Conservation (phyloP, 2,329 filamentous ascomycete species). For the Colletotrichum horii region DNA sequence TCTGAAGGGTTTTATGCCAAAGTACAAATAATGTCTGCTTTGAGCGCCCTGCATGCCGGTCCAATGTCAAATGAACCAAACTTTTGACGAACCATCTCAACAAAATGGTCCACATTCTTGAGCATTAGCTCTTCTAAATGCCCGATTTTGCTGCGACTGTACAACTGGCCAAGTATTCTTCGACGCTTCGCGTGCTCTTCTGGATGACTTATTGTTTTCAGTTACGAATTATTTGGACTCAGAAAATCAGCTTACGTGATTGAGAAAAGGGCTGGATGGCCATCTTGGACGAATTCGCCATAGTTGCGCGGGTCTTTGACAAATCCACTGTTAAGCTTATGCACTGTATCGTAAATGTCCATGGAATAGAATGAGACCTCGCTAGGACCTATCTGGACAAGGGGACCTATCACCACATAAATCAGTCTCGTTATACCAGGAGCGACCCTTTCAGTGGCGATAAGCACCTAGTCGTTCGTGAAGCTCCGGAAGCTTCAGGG, state of each 20-base stretch:
- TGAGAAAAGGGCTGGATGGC: slow-evolving; percentile 31
- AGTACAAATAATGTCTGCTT: slow-evolving; percentile 7
- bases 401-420: slow-evolving; percentile 7
- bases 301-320: slow-evolving; percentile 30
- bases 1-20: neutral
- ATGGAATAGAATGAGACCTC: slow-evolving; percentile 31
- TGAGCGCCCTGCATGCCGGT: neutral
- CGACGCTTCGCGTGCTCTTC: slow-evolving; percentile 30
- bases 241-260: slow-evolving; percentile 23
- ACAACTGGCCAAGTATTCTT: slow-evolving; percentile 32
- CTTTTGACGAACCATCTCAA: neutral
- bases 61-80: neutral
- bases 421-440: neutral
- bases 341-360: slow-evolving; percentile 27
- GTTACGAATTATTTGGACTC: neutral
- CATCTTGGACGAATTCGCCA: slow-evolving; percentile 31
- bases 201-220: slow-evolving; percentile 23
- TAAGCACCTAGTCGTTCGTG: slow-evolving; percentile 25
- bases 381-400: slow-evolving; percentile 26
- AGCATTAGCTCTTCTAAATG: slow-evolving; percentile 29
- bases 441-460: neutral
- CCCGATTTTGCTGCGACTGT: slow-evolving; percentile 29
- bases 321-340: slow-evolving; percentile 29
- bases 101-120: slow-evolving; percentile 25
- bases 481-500: slow-evolving; percentile 25